Percentiles rank a stretch among this genome's conserved stretches.
Evolutionary conservation across 2,329 filamentous ascomycete species (phyloP).

Genomic region (Cryphonectria carpinicola): DNA sequence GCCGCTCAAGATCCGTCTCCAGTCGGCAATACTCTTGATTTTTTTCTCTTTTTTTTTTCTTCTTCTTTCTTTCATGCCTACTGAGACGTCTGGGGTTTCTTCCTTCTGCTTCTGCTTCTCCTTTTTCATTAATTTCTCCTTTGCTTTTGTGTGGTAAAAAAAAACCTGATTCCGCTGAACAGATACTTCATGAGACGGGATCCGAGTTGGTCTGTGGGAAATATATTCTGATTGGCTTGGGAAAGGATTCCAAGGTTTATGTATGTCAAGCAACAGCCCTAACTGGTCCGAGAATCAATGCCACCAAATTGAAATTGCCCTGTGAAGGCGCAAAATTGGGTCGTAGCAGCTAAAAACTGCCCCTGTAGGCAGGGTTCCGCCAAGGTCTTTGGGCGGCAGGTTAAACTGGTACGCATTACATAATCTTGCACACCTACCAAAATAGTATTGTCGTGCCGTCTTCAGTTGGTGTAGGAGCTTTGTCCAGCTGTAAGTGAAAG

Average conservation of each 20-base stretch:
- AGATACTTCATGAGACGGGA: neutral
- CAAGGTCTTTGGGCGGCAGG: neutral
- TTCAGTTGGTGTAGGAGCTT: neutral
- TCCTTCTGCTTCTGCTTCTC: neutral
- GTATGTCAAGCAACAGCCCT: conserved; percentile 23
- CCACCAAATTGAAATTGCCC: conserved; percentile 28
- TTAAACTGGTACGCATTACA: neutral
- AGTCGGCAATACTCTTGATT: neutral
- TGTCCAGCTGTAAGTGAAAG: conserved; percentile 2
- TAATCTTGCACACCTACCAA: neutral
- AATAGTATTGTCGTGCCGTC: neutral
- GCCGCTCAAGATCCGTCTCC: conserved; percentile 1
- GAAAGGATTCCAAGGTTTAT: conserved; percentile 1
- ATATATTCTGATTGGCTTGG: neutral
- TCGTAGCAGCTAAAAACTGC: neutral
- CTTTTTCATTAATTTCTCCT: too few relatives aligned
- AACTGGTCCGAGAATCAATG: conserved; percentile 14
- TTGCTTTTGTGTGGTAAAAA: neutral
- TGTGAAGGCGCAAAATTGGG: conserved; percentile 14
- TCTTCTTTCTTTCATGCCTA: too few relatives aligned
- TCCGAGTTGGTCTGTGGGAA: neutral
- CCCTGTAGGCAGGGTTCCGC: neutral
- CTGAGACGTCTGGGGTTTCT: neutral
- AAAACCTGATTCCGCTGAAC: neutral
- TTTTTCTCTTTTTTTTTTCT: too few relatives aligned